Percentiles rank a stretch among this genome's conserved stretches.
Conservation (phyloP, 257 asterid species). For the Capsicum chinense region DNA sequence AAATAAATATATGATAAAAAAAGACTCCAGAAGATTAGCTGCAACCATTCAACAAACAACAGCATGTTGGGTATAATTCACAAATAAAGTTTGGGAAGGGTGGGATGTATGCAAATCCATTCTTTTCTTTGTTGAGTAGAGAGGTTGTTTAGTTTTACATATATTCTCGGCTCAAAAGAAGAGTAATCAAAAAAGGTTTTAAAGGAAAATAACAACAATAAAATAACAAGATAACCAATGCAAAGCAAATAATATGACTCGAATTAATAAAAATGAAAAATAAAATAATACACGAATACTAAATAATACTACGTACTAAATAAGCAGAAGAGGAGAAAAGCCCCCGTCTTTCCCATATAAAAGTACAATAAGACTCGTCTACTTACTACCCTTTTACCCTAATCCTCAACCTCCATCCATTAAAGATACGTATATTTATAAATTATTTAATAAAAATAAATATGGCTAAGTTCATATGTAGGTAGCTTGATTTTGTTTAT, state of each 20-base stretch:
- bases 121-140: neutral
- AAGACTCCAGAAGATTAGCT: neutral
- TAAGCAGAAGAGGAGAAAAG: neutral
- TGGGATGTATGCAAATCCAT: neutral
- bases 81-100: accelerated
- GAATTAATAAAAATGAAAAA: neutral
- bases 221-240: neutral
- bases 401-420: neutral
- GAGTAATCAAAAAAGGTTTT: neutral
- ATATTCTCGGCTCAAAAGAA: neutral
- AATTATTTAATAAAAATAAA: neutral
- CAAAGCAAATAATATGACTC: no score
- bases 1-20: no score
- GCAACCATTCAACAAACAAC: neutral
- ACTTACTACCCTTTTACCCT: neutral
- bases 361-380: neutral
- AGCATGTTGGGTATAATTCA: neutral
- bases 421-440: neutral
- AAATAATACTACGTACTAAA: neutral
- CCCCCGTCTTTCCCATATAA: neutral
- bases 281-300: neutral
- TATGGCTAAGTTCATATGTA: neutral
- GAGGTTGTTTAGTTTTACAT: neutral
- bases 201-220: neutral
- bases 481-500: no score